Percentiles rank a stretch among this genome's conserved stretches.
Conservation (phyloP, 345 rosid species). For the Schrenkiella parvula region DNA sequence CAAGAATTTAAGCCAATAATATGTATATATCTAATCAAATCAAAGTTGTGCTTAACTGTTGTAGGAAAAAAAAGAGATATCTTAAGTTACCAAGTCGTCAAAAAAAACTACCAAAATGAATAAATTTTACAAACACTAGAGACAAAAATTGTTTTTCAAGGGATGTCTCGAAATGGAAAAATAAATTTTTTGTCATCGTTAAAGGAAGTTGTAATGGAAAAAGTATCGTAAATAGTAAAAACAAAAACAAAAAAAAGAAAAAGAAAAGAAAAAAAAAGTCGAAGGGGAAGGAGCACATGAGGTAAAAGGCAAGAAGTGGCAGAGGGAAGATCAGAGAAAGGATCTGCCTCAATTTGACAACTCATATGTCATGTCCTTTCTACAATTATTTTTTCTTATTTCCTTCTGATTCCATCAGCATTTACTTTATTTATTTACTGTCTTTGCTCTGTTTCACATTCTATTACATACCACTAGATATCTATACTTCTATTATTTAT, state of each 20-base stretch:
- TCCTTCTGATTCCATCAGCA: not conserved
- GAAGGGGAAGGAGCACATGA: constrained; percentile 27
- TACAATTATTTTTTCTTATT: not conserved
- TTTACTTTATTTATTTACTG: constrained; percentile 13
- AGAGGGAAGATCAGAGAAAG: constrained; percentile 34
- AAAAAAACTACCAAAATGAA: not conserved
- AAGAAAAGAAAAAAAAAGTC: not conserved
- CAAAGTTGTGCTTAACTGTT: not conserved
- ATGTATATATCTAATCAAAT: not conserved
- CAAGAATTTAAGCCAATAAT: not conserved
- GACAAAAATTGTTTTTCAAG: not conserved
- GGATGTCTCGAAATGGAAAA: not conserved
- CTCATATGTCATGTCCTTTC: constrained; percentile 34
- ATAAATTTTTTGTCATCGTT: not conserved
- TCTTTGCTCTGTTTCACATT: constrained; percentile 26
- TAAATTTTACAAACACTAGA: not conserved
- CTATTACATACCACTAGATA: not conserved
- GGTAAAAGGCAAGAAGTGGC: constrained; percentile 33
- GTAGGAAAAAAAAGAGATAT: not conserved
- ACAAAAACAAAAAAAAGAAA: not conserved
- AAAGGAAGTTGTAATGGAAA: not conserved
- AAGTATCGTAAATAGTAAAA: not conserved
- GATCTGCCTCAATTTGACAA: constrained; percentile 37
- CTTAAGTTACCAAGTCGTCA: not conserved
- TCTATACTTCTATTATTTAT: not conserved